Conservation (phyloP, 176 grass and related monocot species). For the Aegilops umbellulata region DNA sequence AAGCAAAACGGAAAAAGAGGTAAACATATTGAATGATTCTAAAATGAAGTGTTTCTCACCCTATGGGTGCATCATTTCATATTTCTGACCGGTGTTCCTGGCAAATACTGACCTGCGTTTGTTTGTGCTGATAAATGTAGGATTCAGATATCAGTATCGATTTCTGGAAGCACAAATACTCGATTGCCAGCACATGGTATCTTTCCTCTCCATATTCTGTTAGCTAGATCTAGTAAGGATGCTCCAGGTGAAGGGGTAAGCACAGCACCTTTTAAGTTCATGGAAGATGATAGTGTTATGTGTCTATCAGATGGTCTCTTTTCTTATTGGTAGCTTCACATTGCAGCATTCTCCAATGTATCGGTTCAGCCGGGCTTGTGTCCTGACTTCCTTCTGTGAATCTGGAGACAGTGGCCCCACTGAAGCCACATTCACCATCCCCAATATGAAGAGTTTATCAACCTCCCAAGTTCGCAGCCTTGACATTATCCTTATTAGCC, state of each 20-base stretch:
- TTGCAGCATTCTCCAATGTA: constrained; percentile 68
- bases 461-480: constrained; percentile 40
- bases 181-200: constrained; percentile 45
- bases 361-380: constrained; percentile 46
- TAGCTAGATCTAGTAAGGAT: constrained; percentile 51
- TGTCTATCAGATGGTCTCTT: neutral
- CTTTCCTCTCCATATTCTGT: constrained; percentile 78
- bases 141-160: constrained; percentile 68
- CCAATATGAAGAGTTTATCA: constrained; percentile 56
- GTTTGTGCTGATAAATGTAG: constrained; percentile 39
- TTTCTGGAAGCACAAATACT: constrained; percentile 46
- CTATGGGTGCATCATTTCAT: neutral
- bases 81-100: neutral
- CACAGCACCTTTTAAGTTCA: constrained; percentile 9
- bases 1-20: constrained; percentile 74
- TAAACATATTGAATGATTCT: constrained; percentile 27
- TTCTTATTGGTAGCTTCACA: constrained; percentile 31
- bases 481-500: constrained; percentile 68
- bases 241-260: constrained; percentile 53
- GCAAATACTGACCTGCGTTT: constrained; percentile 18
- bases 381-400: constrained; percentile 58
- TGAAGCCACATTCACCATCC: constrained; percentile 78
- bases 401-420: constrained; percentile 52
- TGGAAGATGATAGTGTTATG: neutral
- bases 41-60: neutral